These are phyloP conservation scores for Aspergillus cristatus DNA, from an alignment of 495 filamentous ascomycete species.

Conservation along the genomic window DNA sequence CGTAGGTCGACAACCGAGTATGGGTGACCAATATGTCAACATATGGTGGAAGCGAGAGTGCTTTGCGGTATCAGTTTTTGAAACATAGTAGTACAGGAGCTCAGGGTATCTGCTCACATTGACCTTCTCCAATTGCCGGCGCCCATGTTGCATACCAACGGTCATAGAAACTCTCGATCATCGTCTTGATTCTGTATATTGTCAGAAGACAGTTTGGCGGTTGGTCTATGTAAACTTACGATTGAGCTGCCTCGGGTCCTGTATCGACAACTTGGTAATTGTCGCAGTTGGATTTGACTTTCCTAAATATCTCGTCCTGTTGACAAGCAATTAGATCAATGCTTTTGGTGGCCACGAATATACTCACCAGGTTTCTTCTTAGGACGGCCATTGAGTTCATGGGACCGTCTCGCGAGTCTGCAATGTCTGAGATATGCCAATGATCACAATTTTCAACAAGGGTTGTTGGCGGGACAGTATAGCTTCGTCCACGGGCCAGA, in stretches of 20 bases:
- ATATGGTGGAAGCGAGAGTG: conserved; percentile 56
- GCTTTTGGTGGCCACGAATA: neutral
- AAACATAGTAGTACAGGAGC: neutral
- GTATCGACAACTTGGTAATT: conserved; percentile 39
- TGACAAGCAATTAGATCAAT: conserved; percentile 5
- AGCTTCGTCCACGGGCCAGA: conserved; percentile 57
- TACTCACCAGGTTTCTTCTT: conserved; percentile 54
- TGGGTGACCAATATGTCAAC: conserved; percentile 68
- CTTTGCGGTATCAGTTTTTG: conserved; percentile 20
- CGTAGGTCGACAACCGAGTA: conserved; percentile 62
- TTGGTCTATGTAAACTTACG: conserved; percentile 27
- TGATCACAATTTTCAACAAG: conserved; percentile 56
- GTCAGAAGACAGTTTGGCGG: conserved; percentile 5
- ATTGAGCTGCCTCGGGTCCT: conserved; percentile 46
- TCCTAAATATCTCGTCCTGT: conserved; percentile 50
- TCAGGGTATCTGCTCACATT: conserved; percentile 25
- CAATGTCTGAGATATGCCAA: conserved; percentile 55
- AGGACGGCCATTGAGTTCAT: conserved; percentile 60
- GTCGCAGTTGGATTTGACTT: conserved; percentile 55
- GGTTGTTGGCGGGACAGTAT: conserved; percentile 54
- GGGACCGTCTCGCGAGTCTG: conserved; percentile 58
- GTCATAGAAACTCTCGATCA: conserved; percentile 54
- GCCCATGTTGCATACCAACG: conserved; percentile 55
- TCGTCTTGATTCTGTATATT: conserved; percentile 43
- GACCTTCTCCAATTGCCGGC: conserved; percentile 47